Base-by-base conservation (phyloP, 2,329 filamentous ascomycete genomes). In the Penicillium oxalicum region DNA sequence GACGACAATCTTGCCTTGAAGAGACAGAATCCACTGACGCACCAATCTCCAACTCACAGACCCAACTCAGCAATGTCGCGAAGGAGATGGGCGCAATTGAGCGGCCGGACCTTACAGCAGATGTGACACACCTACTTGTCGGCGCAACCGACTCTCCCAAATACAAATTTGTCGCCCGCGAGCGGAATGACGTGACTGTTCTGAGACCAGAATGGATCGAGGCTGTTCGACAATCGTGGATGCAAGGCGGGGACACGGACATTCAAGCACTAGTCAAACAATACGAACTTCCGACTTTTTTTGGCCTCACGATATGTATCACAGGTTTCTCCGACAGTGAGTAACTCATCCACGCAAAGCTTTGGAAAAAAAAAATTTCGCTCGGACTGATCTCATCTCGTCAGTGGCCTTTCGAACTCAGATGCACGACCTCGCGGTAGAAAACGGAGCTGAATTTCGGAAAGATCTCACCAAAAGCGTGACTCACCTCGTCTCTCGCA, bases 91-190 rank as follows among this genome's bases (percentile, higher is more conserved):
- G 93, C 56, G 93, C 91, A 44, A 70, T 80, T 51, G 87, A 95
- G 76, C 90, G 87, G 61, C 86, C 90, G 68, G 91, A 98, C 68
- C 81, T 98, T 39, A 97, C 91, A n/a, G 88, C 87, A 48, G 89
- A 96, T 67, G 89, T 95, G 41, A 97, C 93, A 4, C 93, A 98
- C 73, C 82, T 98, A 40, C 80, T 98, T 54, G 88, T 95, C 53
- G 93, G 91, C 66, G 84, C 87, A 61, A 87, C 89, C 61, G 82
- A 91, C 65, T 97, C 91, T 0, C 82, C 87, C 43, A 98, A 98
- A 70, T 98, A 98, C 71, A 86, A 84, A 68, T 95, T 95, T 75
- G 91, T 97, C 62, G 93, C 91, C 46, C 88, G 85, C 64, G 87
- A 91, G 66, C 81, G 93, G 45, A 83, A 86, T 41, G 93, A 98